Conservation (phyloP, 1,284 basidiomycete species). For the Melampsora americana region DNA sequence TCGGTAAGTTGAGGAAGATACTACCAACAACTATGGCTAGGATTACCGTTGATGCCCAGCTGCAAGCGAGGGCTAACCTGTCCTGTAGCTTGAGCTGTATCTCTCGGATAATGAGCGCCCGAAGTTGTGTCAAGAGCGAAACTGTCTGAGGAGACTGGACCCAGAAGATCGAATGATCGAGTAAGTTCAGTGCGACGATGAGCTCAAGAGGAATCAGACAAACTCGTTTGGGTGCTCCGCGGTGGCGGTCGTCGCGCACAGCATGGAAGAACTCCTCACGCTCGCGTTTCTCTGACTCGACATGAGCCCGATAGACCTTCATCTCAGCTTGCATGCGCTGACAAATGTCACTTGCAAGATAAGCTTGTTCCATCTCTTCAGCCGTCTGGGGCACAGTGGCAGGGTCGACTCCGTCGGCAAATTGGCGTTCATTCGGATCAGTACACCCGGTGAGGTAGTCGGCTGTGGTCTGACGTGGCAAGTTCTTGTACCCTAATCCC, state of each 20-base stretch:
- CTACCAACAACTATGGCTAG: too few species aligned
- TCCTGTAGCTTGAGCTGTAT: too few species aligned
- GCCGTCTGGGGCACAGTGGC: conserved; percentile 48
- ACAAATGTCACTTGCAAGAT: conserved; percentile 61
- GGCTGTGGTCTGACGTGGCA: too few species aligned
- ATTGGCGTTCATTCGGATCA: too few species aligned
- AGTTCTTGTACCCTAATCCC: too few species aligned
- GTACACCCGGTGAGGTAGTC: too few species aligned
- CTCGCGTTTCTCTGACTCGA: not conserved
- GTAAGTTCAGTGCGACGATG: conserved; percentile 22
- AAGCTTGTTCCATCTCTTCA: conserved; percentile 61
- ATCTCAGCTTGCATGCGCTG: conserved; percentile 60
- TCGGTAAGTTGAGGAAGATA: too few species aligned
- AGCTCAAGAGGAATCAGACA: not conserved
- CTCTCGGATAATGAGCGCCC: too few species aligned
- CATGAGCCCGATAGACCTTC: conserved; percentile 59
- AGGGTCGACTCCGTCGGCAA: conserved; percentile 59
- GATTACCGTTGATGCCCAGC: too few species aligned
- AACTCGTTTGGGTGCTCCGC: not conserved
- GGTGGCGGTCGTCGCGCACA: not conserved
- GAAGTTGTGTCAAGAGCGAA: too few species aligned
- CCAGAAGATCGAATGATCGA: conserved; percentile 58
- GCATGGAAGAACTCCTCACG: not conserved
- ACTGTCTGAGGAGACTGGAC: too few species aligned
- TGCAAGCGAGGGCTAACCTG: too few species aligned